Base-by-base conservation (phyloP, 1,284 basidiomycete genomes). In the Coniferiporia sulphurascens region DNA sequence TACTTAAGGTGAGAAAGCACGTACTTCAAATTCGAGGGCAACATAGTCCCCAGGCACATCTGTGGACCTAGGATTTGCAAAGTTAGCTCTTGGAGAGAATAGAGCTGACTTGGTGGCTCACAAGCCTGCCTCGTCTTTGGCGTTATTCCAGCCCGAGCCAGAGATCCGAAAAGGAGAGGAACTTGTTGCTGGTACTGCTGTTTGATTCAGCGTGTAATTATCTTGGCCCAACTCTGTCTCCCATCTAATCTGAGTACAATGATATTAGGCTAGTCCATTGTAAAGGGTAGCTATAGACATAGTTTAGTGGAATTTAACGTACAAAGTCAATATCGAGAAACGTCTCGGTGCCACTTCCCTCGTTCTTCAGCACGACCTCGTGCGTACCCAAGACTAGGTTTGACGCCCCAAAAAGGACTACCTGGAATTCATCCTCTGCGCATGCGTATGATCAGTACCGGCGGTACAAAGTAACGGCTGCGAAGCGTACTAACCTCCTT, bases 261-360 rank as follows among this genome's bases (percentile, higher is more conserved):
- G 21, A 15, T 17, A 36, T 53, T 34, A 49, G 38, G 50, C 8
- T 17, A 13, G 17, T n/a, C 45, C 68, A 53, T 64, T 65, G 44
- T 46, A 38, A 49, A 45, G 19, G 15, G 44, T 4, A 15, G 52
- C 27, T 27, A 27, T 27, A 27, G 27, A 5, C 21, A 44, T 17
- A 45, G 9, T n/a, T 27, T 22, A 52, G 32, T 45, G 52, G 9
- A 53, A 38, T 17, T n/a, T 34, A 9, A 55, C 63, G 13, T 55
- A 67, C 62, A 49, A 61, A 63, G 66, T 74, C 22, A 69, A 71
- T 55, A 61, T 63, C 62, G 9, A 46, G 22, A 58, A 36, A 43
- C 21, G 50, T 52, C 36, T 13, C 36, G 19, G 44, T 34, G 38
- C 22, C 41, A 7, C 27, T 17, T 5, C 41, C 59, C 13, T 50